phyloP scores from a whole-genome alignment of 225 moss, liverwort and hornwort genomes.

The Physcomitrium patens region DNA sequence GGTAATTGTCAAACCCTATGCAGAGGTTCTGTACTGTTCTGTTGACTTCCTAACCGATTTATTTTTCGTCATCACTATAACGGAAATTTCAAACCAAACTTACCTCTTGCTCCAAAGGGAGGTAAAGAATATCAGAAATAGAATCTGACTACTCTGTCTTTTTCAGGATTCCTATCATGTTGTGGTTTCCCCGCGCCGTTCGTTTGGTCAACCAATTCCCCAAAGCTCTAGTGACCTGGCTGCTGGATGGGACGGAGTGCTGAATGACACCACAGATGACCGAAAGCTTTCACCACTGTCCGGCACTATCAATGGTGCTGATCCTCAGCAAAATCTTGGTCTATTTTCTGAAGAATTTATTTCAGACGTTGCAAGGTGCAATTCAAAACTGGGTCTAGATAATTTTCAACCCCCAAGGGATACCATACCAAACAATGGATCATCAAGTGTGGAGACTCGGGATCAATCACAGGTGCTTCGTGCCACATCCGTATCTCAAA shows the following conservation, averaged over 20 bases:
- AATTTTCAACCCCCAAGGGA: constrained; percentile 31
- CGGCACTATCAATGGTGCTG: constrained; percentile 36
- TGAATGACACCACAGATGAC: constrained; percentile 26
- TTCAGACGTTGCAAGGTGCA: constrained; percentile 48
- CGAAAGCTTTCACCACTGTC: constrained; percentile 44
- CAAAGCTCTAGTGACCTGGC: constrained; percentile 45
- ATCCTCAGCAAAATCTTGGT: constrained; percentile 46
- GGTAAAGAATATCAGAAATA: not conserved
- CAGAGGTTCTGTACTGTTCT: not conserved
- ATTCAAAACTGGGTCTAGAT: constrained; percentile 42
- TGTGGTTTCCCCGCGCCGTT: constrained; percentile 29
- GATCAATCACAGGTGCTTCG: constrained; percentile 25
- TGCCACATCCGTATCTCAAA: constrained; percentile 28
- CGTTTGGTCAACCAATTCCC: constrained; percentile 37
- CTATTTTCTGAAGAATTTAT: constrained; percentile 40
- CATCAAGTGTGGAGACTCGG: constrained; percentile 22
- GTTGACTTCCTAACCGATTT: not conserved
- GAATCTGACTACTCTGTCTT: constrained; percentile 19
- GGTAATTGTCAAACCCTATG: too few relatives aligned
- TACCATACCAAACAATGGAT: constrained; percentile 29
- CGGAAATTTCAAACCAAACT: constrained; percentile 4
- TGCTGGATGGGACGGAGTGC: constrained; percentile 46
- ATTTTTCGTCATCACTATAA: not conserved
- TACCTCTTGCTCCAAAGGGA: constrained; percentile 2
- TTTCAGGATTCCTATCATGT: constrained; percentile 36